These are phyloP conservation scores for Rhizopogon salebrosus DNA, from an alignment of 768 basidiomycete genomes.

Conservation along the genomic window DNA sequence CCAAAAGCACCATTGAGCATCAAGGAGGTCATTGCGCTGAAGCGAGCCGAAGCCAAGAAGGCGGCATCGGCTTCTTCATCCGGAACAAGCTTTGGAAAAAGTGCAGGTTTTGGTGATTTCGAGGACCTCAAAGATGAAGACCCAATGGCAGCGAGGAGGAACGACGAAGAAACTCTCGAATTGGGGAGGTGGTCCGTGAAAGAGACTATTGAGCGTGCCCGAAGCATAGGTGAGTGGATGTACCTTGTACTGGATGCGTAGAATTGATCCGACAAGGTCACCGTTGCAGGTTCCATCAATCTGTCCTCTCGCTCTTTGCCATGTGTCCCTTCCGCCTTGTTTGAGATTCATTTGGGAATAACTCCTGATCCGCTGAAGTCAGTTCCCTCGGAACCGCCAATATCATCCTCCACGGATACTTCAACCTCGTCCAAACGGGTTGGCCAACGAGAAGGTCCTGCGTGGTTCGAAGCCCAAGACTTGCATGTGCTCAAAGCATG, in stretches of 20 bases:
- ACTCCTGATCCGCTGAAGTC: conserved; percentile 66
- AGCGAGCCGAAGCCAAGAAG: conserved; percentile 75
- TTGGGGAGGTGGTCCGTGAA: conserved; percentile 60
- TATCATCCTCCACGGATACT: conserved; percentile 33
- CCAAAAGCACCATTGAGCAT: conserved; percentile 43
- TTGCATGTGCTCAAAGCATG: conserved; percentile 69
- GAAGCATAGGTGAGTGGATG: conserved; percentile 61
- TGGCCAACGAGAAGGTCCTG: conserved; percentile 40
- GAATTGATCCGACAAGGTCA: conserved; percentile 43
- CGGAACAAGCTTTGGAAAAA: conserved; percentile 9
- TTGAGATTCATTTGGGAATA: conserved; percentile 74
- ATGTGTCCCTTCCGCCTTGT: conserved; percentile 73
- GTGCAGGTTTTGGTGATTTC: conserved; percentile 29
- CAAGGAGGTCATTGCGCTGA: conserved; percentile 75
- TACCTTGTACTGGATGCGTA: conserved; percentile 28
- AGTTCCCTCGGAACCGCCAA: conserved; percentile 55
- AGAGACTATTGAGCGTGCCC: conserved; percentile 73
- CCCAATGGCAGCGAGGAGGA: conserved; percentile 20
- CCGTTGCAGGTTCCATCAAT: conserved; percentile 62
- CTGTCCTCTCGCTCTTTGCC: conserved; percentile 66
- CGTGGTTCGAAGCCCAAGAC: conserved; percentile 84
- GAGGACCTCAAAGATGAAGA: conserved; percentile 43
- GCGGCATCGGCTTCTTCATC: conserved; percentile 22
- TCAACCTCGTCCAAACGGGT: conserved; percentile 31
- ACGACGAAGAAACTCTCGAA: conserved; percentile 44